Evolutionary conservation across 768 basidiomycete genomes (phyloP), one percentile per base, ranked within the genome.

Genomic region (Tricholoma sp.): DNA sequence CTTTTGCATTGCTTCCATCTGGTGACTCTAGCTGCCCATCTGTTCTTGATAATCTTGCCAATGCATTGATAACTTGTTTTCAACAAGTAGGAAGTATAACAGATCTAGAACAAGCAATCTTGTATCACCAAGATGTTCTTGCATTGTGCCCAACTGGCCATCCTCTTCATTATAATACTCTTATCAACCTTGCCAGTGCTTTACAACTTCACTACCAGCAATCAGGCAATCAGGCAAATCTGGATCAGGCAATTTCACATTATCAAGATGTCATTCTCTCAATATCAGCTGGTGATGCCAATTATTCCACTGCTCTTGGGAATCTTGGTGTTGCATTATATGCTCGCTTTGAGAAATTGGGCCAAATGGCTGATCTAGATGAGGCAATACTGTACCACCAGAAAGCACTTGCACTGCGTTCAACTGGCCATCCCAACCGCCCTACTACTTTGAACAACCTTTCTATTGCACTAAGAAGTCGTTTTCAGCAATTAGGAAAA

Each of bases 241-340:
- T 68, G 11, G 53, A 66, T 8, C 53, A 64, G 52, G 66, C 67
- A 5, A 66, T 70, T 32, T 11, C 5, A 15, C 31, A 48, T 5
- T 50, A 63, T 24, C 50, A 54, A 18, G 33, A 53, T 13, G 66
- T 57, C 28, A 58, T 60, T n/a, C 55, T 44, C 1, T 31, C 57
- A 11, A 59, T 53, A 11, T 59, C 64, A 15, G 4, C 12, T 2
- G 12, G 29, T 20, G 58, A 70, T 55, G 57, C 62, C 24, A 34
- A 47, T 52, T 61, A 58, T 13, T 18, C 50, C 6, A 51, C 36
- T 2, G 41, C 56, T 4, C 54, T 65, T 32, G 53, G 44, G 13
- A 61, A 61, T 45, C 56, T 60, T 8, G 58, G 52, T 9, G 31
- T 12, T 44, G 44, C 58, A 10, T 51, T 59, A 11, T 47, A 34